Evolutionary conservation across 1,284 basidiomycete species (phyloP).

Genomic region (Sanguinoderma infundibulare): DNA sequence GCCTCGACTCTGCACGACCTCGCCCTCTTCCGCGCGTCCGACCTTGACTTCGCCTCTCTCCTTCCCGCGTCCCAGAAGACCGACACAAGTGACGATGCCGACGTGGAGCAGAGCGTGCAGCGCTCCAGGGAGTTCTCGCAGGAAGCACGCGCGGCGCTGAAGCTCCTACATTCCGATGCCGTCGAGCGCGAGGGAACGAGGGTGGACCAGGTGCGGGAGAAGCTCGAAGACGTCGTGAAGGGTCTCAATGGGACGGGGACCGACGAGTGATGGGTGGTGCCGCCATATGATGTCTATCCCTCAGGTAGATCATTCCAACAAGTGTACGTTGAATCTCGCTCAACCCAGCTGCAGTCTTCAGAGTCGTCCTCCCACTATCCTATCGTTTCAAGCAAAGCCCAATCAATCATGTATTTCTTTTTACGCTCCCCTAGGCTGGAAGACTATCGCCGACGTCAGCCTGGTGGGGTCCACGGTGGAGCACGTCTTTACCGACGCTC

Average conservation of each 20-base stretch:
- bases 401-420: too few relatives aligned
- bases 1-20: constrained; percentile 71
- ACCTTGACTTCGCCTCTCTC: constrained; percentile 53
- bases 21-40: constrained; percentile 66
- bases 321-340: too few relatives aligned
- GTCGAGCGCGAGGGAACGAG: constrained; percentile 52
- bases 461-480: not conserved
- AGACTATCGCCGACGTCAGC: not conserved
- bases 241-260: constrained; percentile 38
- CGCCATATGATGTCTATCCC: not conserved
- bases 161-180: constrained; percentile 54
- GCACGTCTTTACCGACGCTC: not conserved
- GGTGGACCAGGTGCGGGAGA: constrained; percentile 54
- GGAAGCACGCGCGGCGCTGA: constrained; percentile 58
- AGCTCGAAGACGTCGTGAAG: constrained; percentile 54
- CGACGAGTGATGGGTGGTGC: not conserved
- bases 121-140: constrained; percentile 53
- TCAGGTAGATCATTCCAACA: not conserved
- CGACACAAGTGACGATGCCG: not conserved
- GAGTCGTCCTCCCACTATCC: not conserved
- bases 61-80: constrained; percentile 32
- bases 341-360: not conserved
- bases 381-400: too few relatives aligned
- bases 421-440: not conserved
- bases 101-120: constrained; percentile 45